These are phyloP conservation scores for Tetradesmus lagerheimii DNA, from an alignment of 139 green algal species.

Conservation along the genomic window DNA sequence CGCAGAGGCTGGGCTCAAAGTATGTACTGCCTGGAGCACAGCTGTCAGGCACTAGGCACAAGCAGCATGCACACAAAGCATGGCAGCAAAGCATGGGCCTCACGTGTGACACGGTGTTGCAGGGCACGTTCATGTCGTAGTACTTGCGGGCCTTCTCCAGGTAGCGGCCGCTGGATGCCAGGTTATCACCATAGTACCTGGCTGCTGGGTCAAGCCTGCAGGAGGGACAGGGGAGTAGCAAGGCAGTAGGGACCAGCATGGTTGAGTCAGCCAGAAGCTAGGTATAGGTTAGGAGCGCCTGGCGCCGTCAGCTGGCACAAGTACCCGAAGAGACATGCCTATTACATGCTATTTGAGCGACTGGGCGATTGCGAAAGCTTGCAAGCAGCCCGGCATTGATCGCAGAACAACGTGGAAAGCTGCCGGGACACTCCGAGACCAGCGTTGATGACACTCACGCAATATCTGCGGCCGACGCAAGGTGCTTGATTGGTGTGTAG, in stretches of 20 bases:
- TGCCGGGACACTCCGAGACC: not conserved
- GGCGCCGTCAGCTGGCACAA: not conserved
- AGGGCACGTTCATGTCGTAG: slow-evolving; percentile 14
- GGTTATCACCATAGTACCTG: slow-evolving; percentile 30
- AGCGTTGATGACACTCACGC: slow-evolving; percentile 2
- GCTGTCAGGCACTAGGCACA: too few relatives aligned
- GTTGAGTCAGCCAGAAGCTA: not conserved
- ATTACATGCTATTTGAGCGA: not conserved
- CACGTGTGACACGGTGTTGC: slow-evolving; percentile 8
- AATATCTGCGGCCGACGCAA: slow-evolving; percentile 31
- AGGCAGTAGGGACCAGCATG: not conserved
- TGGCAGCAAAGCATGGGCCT: not conserved
- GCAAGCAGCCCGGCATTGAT: not conserved
- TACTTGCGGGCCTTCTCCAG: slow-evolving; percentile 20
- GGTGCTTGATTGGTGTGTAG: slow-evolving; percentile 46
- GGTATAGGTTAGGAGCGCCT: not conserved
- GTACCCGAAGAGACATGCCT: not conserved
- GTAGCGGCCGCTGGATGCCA: slow-evolving; percentile 16
- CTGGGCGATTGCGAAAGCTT: not conserved
- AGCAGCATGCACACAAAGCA: not conserved
- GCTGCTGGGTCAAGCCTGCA: slow-evolving; percentile 28
- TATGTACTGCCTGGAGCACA: too few relatives aligned
- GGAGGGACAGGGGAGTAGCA: not conserved
- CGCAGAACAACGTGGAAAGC: not conserved
- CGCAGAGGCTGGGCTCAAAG: too few relatives aligned